Percentiles rank a stretch among this genome's conserved stretches.
These are phyloP conservation scores for Gryganskiella cystojenkinii DNA, from an alignment of 192 early-diverging fungal genomes.

Conservation along the genomic window DNA sequence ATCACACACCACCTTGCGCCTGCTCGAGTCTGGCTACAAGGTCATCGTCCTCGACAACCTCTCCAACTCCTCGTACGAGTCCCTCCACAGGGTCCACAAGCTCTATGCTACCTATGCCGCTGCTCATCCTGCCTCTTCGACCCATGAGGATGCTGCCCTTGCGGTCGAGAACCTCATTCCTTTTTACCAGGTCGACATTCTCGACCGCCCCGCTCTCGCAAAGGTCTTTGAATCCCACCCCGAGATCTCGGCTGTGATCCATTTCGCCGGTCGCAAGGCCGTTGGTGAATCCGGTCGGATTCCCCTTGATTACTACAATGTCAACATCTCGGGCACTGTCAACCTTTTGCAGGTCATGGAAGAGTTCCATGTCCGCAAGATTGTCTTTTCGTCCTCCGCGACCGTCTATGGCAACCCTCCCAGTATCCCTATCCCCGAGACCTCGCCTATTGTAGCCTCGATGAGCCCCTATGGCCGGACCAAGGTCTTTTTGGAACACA, in stretches of 20 bases:
- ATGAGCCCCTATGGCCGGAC: slow-evolving; percentile 95
- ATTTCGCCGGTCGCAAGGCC: slow-evolving; percentile 91
- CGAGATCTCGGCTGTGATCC: slow-evolving; percentile 76
- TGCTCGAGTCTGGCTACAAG: slow-evolving; percentile 77
- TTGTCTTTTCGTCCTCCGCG: slow-evolving; percentile 95
- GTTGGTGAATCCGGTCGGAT: slow-evolving; percentile 84
- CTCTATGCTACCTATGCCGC: slow-evolving; percentile 14
- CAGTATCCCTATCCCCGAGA: slow-evolving; percentile 74
- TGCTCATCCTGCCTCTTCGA: not conserved
- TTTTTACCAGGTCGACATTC: slow-evolving; percentile 85
- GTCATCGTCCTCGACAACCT: slow-evolving; percentile 95
- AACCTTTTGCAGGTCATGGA: slow-evolving; percentile 88
- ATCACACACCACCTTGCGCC: slow-evolving; percentile 91
- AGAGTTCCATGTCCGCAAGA: slow-evolving; percentile 81
- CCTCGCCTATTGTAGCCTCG: slow-evolving; percentile 75
- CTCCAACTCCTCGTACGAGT: slow-evolving; percentile 70
- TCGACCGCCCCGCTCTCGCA: slow-evolving; percentile 71
- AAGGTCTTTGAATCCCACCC: slow-evolving; percentile 76
- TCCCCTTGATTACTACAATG: slow-evolving; percentile 92
- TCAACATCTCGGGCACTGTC: slow-evolving; percentile 92
- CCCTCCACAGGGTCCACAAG: slow-evolving; percentile 28
- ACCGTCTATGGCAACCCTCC: slow-evolving; percentile 91
- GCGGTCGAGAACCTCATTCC: slow-evolving; percentile 69
- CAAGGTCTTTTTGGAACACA: slow-evolving; percentile 93
- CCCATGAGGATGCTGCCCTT: slow-evolving; percentile 58